These are phyloP conservation scores for Exophiala aquamarina DNA, from an alignment of 2,329 filamentous ascomycete genomes.

Conservation along the genomic window DNA sequence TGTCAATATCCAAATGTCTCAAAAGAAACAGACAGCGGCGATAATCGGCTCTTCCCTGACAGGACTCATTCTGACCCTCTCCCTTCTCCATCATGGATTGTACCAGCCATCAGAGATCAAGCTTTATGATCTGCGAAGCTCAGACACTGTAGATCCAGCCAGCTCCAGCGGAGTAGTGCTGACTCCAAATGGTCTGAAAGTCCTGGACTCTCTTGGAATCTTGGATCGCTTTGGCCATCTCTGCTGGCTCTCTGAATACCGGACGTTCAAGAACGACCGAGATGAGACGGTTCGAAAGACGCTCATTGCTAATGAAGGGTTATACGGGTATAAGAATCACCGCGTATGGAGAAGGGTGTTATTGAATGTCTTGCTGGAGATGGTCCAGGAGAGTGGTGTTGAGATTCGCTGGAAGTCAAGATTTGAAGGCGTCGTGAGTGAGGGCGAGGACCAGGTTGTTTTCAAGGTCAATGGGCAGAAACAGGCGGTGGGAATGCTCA, in stretches of 20 bases:
- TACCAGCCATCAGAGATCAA: conserved; percentile 27
- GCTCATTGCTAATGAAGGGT: conserved; percentile 42
- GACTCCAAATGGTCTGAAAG: conserved; percentile 20
- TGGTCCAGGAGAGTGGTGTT: conserved; percentile 43
- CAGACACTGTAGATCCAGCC: conserved; percentile 28
- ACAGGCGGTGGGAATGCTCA: conserved; percentile 44
- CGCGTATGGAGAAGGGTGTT: conserved; percentile 56
- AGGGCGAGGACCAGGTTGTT: conserved; percentile 42
- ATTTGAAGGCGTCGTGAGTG: conserved; percentile 48
- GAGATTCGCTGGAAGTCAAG: conserved; percentile 49
- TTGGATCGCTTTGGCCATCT: conserved; percentile 5
- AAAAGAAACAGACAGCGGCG: too few relatives aligned
- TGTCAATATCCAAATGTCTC: too few relatives aligned
- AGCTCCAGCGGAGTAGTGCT: conserved; percentile 28
- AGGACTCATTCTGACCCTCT: conserved; percentile 9
- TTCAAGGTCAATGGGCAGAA: conserved; percentile 49
- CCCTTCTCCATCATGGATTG: conserved; percentile 11
- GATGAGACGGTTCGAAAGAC: conserved; percentile 16
- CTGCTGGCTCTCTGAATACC: conserved; percentile 34
- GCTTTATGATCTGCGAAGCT: conserved; percentile 33
- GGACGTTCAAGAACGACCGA: conserved; percentile 34
- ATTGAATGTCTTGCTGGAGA: conserved; percentile 48
- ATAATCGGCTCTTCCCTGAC: conserved; percentile 17
- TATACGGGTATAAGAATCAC: conserved; percentile 55
- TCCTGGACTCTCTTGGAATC: conserved; percentile 16